Base-by-base conservation (phyloP, 352 stramenopile genomes). In the Phytophthora multivora region DNA sequence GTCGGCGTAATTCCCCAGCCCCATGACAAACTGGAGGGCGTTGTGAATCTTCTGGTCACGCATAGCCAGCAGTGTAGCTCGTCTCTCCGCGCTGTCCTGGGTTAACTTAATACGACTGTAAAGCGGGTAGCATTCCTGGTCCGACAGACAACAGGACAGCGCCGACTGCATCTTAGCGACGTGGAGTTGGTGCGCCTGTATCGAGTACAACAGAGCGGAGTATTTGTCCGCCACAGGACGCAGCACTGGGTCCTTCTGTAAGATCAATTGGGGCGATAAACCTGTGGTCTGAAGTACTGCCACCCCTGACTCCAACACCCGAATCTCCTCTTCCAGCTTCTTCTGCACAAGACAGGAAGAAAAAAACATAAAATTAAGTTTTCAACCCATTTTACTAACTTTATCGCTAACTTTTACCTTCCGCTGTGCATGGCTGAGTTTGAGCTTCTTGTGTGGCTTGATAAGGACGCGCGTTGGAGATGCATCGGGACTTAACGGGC, bases 111-210 rank as follows among this genome's bases (percentile, higher is more conserved):
- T 69, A 19, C 26, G 46, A 19, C 36, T 68, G 28, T 75, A 71
- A 10, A 75, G 51, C 16, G 66, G 65, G n/a, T 63, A 51, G 11
- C 35, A 49, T 9, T 59, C 35, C 15, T 66, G 59, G 28, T 69
- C 59, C 9, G 41, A 41, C 23, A 63, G 26, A 67, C 63, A 71
- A 18, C 40, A 45, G 3, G 57, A 57, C 38, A 71, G 52, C 23
- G 58, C 51, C 23, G 63, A 63, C 57, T 71, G 63, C 45, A 67
- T 59, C 36, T 66, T 71, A 21, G 63, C 57, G 2, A 67, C 57
- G 8, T 50, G 41, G 7, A 71, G 25, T 18, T 67, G 51, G 25
- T 71, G 63, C n/a, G 51, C 46, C 31, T 47, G 40, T 30, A 59
- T 62, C 23, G 45, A 40, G 49, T 60, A 46, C 42, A 53, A 4